Evolutionary conservation across 2,329 filamentous ascomycete species (phyloP), one percentile per base, ranked within the genome.

Genomic region (Hypoxylon sp.): DNA sequence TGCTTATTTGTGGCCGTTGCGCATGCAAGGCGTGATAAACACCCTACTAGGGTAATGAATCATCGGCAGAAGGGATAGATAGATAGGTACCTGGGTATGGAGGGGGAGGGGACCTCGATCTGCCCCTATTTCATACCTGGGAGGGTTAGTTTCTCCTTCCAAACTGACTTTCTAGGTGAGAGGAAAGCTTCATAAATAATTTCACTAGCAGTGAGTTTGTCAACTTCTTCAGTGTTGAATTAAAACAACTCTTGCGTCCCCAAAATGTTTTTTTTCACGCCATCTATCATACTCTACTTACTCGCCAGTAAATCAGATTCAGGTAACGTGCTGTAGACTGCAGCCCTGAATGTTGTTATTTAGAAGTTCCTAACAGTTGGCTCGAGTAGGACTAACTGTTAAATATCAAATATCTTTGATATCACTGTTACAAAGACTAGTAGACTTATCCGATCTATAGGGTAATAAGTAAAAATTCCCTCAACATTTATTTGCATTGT

Each of bases 1-100:
- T 33, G 42, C 39, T 55, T 29, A 42, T 61, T 63, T 26, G 63
- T 58, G 52, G 29, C 13, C 42, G n/a, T 17, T 26, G 42, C 14
- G 31, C n/a, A 29, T 26, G 24, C 22, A 42, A 59, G 33, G 50
- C 60, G 62, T 17, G 19, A 26, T 5, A 35, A 24, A 14, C n/a
- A 9, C 17, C 39, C 17, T 44, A 19, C 17, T 11, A 17, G 39
- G 3, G 3, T 11, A 44, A 44, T 44, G 10, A 22, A 8, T 44
- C 17, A 17, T 44, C 9, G 9, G 39, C 17, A 19, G 17, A 44
- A 44, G 39, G 39, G n/a, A 42, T 42, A 19, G 39, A 31, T 31
- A 22, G 19, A 22, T 22, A 22, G 19, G 19, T 22, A 8, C 29
- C 29, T 31, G 9, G 29, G 19, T 19, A 2, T 42, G n/a, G n/a